Evolutionary conservation across 148 eudicot species (phyloP), one percentile per base, ranked within the genome.

Genomic region (Silene uniflora): DNA sequence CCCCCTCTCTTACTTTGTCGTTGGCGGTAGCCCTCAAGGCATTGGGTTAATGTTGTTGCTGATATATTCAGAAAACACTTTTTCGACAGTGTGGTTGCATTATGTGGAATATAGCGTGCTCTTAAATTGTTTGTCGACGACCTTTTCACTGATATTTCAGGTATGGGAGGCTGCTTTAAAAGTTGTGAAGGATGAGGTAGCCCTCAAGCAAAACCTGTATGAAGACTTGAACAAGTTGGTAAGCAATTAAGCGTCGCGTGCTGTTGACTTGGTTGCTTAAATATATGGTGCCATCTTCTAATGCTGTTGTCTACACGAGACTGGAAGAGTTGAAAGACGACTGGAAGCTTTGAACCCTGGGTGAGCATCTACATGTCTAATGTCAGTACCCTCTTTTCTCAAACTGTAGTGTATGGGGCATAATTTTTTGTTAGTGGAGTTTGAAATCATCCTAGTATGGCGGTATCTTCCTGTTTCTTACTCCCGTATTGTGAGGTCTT

Each of bases 171-270:
- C 83, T 71, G 93, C 98, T 70, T 78, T 84, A 62, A 81, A 90
- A 74, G 92, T 73, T 75, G 91, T 94, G 19, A 83, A 85, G 83
- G 96, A 94, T 72, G 96, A 94, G 85, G 98, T 89, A 88, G 91
- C 84, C n/a, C 54, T 88, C 7, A 94, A 94, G 85, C 96, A 92
- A 86, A 84, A 84, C 81, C 86, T 92, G 76, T 91, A 97, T 77
- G 96, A 94, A 59, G 96, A 94, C 88, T 87, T 94, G 79, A 94
- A 88, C 73, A 83, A 80, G 72, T 84, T 94, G 89, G 98, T 94
- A 85, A 29, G 44, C 24, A 25, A 39, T 9, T 39, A 39, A 39
- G 44, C 44, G 0, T 54, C 49, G 32, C 62, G 3, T 21, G 2
- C 62, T 25, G 42, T 62, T n/a, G 73, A 60, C 22, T 71, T 81